Conservation (phyloP, 164 flowering plant species). For the Magnolia kwangsiensis region DNA sequence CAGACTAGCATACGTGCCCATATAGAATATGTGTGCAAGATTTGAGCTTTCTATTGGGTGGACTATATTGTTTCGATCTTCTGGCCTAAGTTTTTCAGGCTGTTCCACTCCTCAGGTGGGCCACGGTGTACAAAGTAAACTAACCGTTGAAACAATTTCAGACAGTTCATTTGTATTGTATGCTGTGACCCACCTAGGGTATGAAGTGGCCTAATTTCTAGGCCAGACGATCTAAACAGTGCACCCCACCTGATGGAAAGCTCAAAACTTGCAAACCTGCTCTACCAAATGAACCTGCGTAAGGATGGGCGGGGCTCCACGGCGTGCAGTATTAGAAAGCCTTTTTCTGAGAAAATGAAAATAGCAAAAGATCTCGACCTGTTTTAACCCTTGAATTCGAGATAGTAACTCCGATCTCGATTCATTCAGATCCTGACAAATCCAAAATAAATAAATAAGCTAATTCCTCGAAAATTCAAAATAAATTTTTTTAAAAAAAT, state of each 20-base stretch:
- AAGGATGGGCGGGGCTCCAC: too few relatives aligned
- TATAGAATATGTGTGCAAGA: neutral
- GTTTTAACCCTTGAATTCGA: constrained; percentile 74
- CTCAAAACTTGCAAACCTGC: neutral
- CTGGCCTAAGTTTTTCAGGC: neutral
- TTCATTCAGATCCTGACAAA: constrained; percentile 63
- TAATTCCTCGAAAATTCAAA: neutral
- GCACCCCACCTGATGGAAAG: too few relatives aligned
- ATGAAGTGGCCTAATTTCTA: too few relatives aligned
- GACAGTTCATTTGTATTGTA: too few relatives aligned
- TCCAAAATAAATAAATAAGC: neutral
- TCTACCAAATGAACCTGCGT: neutral
- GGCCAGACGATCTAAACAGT: too few relatives aligned
- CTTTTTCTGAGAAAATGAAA: too few relatives aligned
- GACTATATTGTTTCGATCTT: too few relatives aligned
- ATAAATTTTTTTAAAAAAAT: neutral
- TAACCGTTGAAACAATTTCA: too few relatives aligned
- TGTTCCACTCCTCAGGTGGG: neutral
- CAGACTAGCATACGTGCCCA: neutral
- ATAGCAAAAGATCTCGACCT: constrained; percentile 32
- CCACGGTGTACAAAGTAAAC: too few relatives aligned
- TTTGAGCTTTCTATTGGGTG: neutral
- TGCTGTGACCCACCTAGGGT: too few relatives aligned
- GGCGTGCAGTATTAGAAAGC: neutral
- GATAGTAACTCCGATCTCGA: constrained; percentile 68